Evolutionary conservation across 176 grass and related monocot genomes (phyloP).

Genomic region (Typha latifolia): DNA sequence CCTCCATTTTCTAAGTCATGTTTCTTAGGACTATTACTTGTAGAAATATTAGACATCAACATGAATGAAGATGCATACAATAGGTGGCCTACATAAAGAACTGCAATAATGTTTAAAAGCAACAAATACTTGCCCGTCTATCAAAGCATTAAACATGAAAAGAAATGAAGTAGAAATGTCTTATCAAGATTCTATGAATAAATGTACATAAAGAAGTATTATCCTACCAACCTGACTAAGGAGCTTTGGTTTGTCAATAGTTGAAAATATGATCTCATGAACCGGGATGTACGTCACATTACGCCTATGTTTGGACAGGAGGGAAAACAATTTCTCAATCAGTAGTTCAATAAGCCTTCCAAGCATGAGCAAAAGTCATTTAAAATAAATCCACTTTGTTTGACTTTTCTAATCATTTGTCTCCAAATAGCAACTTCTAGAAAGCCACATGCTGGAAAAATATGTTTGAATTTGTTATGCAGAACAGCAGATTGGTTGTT

Average conservation of each 20-base stretch:
- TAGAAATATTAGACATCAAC: too few relatives aligned
- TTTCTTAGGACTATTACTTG: too few relatives aligned
- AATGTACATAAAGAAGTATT: not conserved
- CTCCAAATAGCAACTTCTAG: too few relatives aligned
- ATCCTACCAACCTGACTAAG: constrained; percentile 76
- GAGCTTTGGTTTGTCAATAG: constrained; percentile 91
- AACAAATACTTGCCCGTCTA: not conserved
- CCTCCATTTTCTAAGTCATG: too few relatives aligned
- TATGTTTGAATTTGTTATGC: too few relatives aligned
- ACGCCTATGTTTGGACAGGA: constrained; percentile 40
- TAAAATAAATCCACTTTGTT: not conserved
- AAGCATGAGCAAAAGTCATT: not conserved
- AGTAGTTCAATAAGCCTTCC: too few relatives aligned
- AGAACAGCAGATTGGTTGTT: too few relatives aligned
- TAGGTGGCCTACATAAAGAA: too few relatives aligned
- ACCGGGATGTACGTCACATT: constrained; percentile 46
- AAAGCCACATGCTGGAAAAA: too few relatives aligned
- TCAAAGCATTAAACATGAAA: not conserved
- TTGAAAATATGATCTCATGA: constrained; percentile 96
- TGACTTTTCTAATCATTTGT: too few relatives aligned
- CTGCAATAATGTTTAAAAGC: too few relatives aligned
- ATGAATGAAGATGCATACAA: too few relatives aligned
- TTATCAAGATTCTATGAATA: not conserved
- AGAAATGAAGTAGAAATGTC: not conserved
- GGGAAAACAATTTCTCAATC: constrained; percentile 7